Evolutionary conservation across 495 filamentous ascomycete genomes (phyloP).

Genomic region (Polyplosphaeria fusca): DNA sequence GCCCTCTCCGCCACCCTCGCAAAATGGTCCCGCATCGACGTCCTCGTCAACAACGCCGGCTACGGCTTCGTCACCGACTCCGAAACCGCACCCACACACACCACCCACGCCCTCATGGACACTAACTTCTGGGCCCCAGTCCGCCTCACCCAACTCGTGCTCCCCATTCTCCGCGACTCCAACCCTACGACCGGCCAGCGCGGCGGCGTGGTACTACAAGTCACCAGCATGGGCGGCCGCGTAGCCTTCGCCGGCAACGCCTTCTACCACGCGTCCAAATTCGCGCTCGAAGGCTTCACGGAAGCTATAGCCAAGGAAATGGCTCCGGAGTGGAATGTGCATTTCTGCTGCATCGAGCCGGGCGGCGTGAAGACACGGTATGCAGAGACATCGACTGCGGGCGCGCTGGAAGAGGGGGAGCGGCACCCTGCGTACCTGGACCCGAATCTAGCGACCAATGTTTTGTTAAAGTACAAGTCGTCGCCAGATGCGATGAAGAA

Average conservation of each 20-base stretch:
- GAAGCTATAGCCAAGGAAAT: slow-evolving; percentile 53
- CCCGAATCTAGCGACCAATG: slow-evolving; percentile 40
- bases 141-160: slow-evolving; percentile 43
- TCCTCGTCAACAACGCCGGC: slow-evolving; percentile 59
- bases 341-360: slow-evolving; percentile 51
- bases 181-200: slow-evolving; percentile 36
- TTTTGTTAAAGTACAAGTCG: slow-evolving; percentile 39
- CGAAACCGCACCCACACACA: slow-evolving; percentile 33
- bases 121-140: slow-evolving; percentile 56
- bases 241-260: slow-evolving; percentile 46
- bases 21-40: slow-evolving; percentile 47
- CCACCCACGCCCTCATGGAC: slow-evolving; percentile 47
- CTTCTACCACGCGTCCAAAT: slow-evolving; percentile 52
- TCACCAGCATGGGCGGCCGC: slow-evolving; percentile 54
- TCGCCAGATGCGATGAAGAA: slow-evolving; percentile 21
- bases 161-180: slow-evolving; percentile 49
- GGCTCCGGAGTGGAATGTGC: slow-evolving; percentile 51
- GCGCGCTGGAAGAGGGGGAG: slow-evolving; percentile 28
- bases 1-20: slow-evolving; percentile 42
- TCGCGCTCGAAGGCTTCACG: slow-evolving; percentile 47
- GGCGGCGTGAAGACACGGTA: slow-evolving; percentile 51
- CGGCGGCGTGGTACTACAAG: slow-evolving; percentile 54
- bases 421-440: slow-evolving; percentile 45
- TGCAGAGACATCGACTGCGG: slow-evolving; percentile 20
- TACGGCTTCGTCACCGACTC: slow-evolving; percentile 33